Evolutionary conservation across 2,329 filamentous ascomycete genomes (phyloP).

Genomic region (Colletotrichum kahawae): DNA sequence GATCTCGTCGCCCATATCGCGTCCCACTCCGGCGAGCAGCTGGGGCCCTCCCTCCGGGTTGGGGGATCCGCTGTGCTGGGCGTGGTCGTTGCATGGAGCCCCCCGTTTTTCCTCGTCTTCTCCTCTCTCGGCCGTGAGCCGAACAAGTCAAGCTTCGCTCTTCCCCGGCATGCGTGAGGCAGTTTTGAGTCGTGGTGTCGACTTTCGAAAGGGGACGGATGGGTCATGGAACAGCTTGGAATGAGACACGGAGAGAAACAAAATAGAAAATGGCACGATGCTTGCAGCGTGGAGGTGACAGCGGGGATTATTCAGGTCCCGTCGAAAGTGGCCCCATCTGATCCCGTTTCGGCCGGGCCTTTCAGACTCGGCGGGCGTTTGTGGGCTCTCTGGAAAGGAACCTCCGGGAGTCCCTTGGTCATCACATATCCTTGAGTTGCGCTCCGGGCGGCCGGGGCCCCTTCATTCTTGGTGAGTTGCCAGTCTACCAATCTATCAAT

Average conservation of each 20-base stretch:
- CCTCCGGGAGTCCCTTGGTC: neutral
- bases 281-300: slow-evolving; percentile 2
- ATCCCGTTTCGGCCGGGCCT: neutral
- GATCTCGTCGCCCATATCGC: slow-evolving; percentile 4
- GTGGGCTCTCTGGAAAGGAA: neutral
- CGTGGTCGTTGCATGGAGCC: neutral
- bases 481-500: neutral
- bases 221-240: neutral
- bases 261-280: neutral
- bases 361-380: neutral
- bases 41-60: neutral
- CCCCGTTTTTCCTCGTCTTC: neutral
- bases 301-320: neutral
- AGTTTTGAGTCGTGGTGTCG: neutral
- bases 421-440: neutral
- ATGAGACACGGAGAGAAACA: neutral
- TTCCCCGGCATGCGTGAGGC: neutral
- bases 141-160: neutral
- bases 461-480: neutral
- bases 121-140: slow-evolving; percentile 5
- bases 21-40: slow-evolving; percentile 1
- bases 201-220: neutral
- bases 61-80: neutral
- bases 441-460: neutral
- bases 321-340: neutral